phyloP scores from a whole-genome alignment of 2,329 filamentous ascomycete species.

The Sclerotiophoma versabilis region DNA sequence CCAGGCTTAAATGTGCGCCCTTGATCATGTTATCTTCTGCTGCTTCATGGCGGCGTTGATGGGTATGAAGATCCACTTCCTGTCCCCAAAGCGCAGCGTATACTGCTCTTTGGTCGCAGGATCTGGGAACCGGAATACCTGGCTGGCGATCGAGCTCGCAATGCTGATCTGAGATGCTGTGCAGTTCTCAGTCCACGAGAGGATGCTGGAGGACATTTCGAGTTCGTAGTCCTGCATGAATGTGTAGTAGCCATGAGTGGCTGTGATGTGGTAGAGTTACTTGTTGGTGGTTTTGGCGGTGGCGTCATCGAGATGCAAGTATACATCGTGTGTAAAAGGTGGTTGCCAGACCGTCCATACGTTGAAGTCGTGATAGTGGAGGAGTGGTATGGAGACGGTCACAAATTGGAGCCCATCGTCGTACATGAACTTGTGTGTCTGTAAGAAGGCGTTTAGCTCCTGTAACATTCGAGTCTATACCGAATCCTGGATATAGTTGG shows the following conservation, averaged over 20 bases:
- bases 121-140: constrained; percentile 12
- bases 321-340: constrained; percentile 12
- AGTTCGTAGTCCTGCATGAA: constrained; percentile 34
- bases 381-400: neutral
- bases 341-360: neutral
- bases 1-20: constrained; percentile 33
- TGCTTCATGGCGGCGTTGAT: constrained; percentile 31
- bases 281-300: constrained; percentile 24
- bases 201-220: constrained; percentile 28
- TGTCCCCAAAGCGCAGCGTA: constrained; percentile 20
- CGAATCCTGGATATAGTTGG: neutral
- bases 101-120: constrained; percentile 10
- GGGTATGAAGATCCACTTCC: constrained; percentile 35
- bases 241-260: neutral
- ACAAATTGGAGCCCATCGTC: constrained; percentile 4
- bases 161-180: constrained; percentile 24
- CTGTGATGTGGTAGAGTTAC: constrained; percentile 16
- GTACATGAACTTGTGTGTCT: neutral
- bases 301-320: constrained; percentile 21
- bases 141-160: constrained; percentile 21
- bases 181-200: constrained; percentile 14
- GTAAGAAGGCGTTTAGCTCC: neutral
- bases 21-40: neutral
- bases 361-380: constrained; percentile 16
- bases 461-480: neutral